Evolutionary conservation across 495 filamentous ascomycete species (phyloP).

Genomic region (Monascus purpureus): DNA sequence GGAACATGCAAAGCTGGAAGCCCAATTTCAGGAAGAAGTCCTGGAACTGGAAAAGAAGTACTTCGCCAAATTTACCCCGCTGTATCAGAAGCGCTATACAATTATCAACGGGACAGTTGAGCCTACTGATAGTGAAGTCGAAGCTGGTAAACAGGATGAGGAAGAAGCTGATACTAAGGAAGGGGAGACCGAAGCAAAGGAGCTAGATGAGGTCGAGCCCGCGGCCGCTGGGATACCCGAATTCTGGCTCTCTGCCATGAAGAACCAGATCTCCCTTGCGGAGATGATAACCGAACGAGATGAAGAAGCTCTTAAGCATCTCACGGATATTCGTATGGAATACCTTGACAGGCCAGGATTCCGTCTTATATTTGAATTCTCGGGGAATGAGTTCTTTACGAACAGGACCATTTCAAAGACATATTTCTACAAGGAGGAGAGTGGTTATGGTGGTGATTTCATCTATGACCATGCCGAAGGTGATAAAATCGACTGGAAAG

Average conservation of each 20-base stretch:
- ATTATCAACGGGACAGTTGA: slow-evolving; percentile 85
- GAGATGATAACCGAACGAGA: slow-evolving; percentile 98
- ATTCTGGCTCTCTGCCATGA: slow-evolving; percentile 99
- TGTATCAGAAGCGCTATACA: slow-evolving; percentile 86
- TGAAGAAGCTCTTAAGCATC: slow-evolving; percentile 76
- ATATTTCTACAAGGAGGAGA: slow-evolving; percentile 99
- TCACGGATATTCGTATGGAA: slow-evolving; percentile 97
- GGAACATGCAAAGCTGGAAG: slow-evolving; percentile 95
- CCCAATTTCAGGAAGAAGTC: slow-evolving; percentile 95
- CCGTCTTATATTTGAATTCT: slow-evolving; percentile 93
- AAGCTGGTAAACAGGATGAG: slow-evolving; percentile 72
- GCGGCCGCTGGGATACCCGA: slow-evolving; percentile 74
- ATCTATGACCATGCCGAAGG: slow-evolving; percentile 99
- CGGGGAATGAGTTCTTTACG: slow-evolving; percentile 87
- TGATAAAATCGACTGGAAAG: slow-evolving; percentile 95
- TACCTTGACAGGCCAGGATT: slow-evolving; percentile 97
- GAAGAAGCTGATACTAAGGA: slow-evolving; percentile 42
- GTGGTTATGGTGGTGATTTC: slow-evolving; percentile 94
- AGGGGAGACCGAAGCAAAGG: slow-evolving; percentile 33
- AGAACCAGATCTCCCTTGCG: slow-evolving; percentile 90
- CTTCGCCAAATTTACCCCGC: slow-evolving; percentile 93
- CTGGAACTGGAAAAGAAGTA: slow-evolving; percentile 98
- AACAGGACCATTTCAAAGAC: slow-evolving; percentile 97
- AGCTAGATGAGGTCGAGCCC: slow-evolving; percentile 33
- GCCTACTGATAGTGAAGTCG: slow-evolving; percentile 73